These are phyloP conservation scores for Termitomyces sp. DNA, from an alignment of 768 basidiomycete species.

Conservation along the genomic window DNA sequence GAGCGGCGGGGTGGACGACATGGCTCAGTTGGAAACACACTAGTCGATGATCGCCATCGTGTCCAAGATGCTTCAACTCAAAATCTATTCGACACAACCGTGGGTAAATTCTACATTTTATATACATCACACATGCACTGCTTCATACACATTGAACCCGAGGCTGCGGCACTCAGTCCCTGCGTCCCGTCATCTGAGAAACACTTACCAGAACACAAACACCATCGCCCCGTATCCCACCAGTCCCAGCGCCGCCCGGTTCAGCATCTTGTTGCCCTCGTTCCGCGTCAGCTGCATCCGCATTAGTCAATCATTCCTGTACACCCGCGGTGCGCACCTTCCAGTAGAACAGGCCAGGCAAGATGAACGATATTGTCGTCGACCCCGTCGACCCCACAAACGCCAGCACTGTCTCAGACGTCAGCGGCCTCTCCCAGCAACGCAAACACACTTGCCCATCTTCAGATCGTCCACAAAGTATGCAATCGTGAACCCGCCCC, in stretches of 20 bases:
- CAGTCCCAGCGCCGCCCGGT: slow-evolving; percentile 61
- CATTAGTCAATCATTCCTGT: neutral
- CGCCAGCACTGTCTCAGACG: slow-evolving; percentile 61
- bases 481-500: slow-evolving; percentile 63
- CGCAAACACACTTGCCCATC: slow-evolving; percentile 47
- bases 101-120: slow-evolving; percentile 28
- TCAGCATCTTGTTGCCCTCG: slow-evolving; percentile 50
- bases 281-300: slow-evolving; percentile 57
- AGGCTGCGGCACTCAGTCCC: slow-evolving; percentile 40
- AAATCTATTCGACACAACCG: slow-evolving; percentile 19
- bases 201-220: slow-evolving; percentile 82
- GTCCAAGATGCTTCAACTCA: neutral
- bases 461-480: slow-evolving; percentile 76
- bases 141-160: slow-evolving; percentile 73
- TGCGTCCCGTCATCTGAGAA: neutral
- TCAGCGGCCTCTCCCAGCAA: neutral
- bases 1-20: neutral
- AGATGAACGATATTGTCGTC: slow-evolving; percentile 94
- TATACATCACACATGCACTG: slow-evolving; percentile 29
- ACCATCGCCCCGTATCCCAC: slow-evolving; percentile 72
- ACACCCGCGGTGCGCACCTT: slow-evolving; percentile 45
- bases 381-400: slow-evolving; percentile 97
- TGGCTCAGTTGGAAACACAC: neutral
- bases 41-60: neutral
- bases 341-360: slow-evolving; percentile 93